A percentile compares a stretch with the other conserved stretches of the same genome.
phyloP scores from a whole-genome alignment of 1,284 basidiomycete genomes.

The Cryptococcus sp. region DNA sequence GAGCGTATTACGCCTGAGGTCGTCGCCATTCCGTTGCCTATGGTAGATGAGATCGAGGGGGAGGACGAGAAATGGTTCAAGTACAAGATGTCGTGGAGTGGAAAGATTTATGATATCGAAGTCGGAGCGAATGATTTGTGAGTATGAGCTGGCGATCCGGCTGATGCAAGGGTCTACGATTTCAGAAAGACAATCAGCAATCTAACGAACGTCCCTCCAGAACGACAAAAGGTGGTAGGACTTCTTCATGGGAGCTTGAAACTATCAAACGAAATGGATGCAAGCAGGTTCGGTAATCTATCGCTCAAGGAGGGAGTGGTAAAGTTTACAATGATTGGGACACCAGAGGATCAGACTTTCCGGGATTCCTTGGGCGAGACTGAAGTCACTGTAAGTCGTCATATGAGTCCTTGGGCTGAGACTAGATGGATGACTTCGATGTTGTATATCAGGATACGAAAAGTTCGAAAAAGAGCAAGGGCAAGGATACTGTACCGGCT shows the following conservation, averaged over 20 bases:
- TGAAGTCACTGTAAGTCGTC: neutral
- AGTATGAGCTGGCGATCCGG: slow-evolving; percentile 5
- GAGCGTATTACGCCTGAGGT: no score
- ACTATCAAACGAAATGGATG: slow-evolving; percentile 66
- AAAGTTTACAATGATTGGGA: slow-evolving; percentile 77
- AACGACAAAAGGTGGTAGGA: slow-evolving; percentile 83
- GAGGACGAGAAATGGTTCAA: slow-evolving; percentile 31
- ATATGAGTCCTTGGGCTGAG: neutral
- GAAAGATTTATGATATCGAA: slow-evolving; percentile 32
- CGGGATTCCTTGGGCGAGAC: no score
- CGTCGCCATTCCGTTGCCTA: no score
- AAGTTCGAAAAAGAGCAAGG: neutral
- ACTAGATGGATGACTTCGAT: slow-evolving; percentile 1
- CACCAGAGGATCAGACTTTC: slow-evolving; percentile 74
- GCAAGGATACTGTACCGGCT: no score
- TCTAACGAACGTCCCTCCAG: slow-evolving; percentile 74
- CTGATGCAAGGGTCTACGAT: slow-evolving; percentile 39
- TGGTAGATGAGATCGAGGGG: no score
- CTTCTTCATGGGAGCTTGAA: slow-evolving; percentile 62
- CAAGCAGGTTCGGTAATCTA: slow-evolving; percentile 23
- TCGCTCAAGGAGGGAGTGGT: slow-evolving; percentile 57
- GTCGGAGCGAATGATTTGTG: slow-evolving; percentile 41
- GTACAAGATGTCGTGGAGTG: slow-evolving; percentile 40
- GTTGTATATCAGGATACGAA: neutral
- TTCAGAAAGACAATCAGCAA: slow-evolving; percentile 54